Base-by-base conservation (phyloP, 805 yeast species). In the Lipomyces mesembrius region DNA sequence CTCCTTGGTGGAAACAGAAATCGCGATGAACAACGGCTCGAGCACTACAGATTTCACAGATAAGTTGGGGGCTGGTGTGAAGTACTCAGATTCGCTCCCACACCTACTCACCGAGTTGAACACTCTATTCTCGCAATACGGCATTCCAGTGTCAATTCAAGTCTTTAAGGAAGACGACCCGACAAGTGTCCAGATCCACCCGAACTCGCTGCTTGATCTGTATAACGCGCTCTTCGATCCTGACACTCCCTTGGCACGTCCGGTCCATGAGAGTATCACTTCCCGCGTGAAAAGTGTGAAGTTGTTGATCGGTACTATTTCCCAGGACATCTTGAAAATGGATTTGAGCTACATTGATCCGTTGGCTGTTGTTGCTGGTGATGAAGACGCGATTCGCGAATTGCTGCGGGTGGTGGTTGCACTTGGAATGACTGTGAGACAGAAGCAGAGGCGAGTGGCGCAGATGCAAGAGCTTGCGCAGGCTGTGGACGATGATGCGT, bases 221-320 rank as follows among this genome's bases (percentile, higher is more conserved):
- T 65, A 62, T 34, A 57, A 55, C 27, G 63, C 65, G 20, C 39
- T 65, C 43, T 62, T 65, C 37, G 61, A 59, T 5, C 49, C 49
- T 1, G 49, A 17, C 11, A 57, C 20, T 22, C 17, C 60, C 39
- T 58, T 62, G 12, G 57, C 58, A 6, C 32, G 39, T 32, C 65
- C 65, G 29, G 61, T 59, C 3, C 61, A 61, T 39, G 68, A 65
- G 25, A 59, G 63, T 4, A 29, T 62, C 43, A 46, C 56, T 9
- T 22, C 68, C 39, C 63, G 66, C n/a, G 58, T 66, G 51, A 60
- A 60, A 37, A 62, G 60, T 43, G 53, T 60, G 37, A 66, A 66
- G 54, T 17, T 66, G 46, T 49, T 66, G 14, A 62, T 66, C 37
- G 69, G 69, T 12, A 66, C 64, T 1, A 39, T 66, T 17, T 53